These are phyloP conservation scores for Lanmaoa pseudosensibilis DNA, from an alignment of 768 basidiomycete species.

Conservation along the genomic window DNA sequence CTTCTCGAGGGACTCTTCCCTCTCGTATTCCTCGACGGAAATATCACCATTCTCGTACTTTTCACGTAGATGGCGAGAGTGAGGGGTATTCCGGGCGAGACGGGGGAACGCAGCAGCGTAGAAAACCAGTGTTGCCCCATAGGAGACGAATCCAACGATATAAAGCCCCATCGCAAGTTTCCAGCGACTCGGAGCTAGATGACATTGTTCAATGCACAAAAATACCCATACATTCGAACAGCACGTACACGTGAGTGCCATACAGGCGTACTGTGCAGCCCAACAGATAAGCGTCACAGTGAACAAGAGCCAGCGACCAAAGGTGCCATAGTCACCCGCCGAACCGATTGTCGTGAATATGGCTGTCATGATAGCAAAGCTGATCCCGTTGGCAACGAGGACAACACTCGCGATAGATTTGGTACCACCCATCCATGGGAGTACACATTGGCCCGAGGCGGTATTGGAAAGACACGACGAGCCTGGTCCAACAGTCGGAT, in stretches of 20 bases:
- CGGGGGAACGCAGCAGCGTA: constrained; percentile 78
- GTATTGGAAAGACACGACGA: constrained; percentile 59
- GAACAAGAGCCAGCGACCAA: constrained; percentile 79
- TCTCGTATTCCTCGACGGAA: constrained; percentile 61
- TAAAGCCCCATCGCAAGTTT: constrained; percentile 74
- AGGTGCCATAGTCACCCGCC: constrained; percentile 39
- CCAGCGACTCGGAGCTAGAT: constrained; percentile 65
- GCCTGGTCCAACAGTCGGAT: constrained; percentile 67
- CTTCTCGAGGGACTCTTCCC: constrained; percentile 78
- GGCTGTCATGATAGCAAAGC: constrained; percentile 77
- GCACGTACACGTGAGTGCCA: constrained; percentile 65
- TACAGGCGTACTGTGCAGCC: constrained; percentile 76
- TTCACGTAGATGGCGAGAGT: constrained; percentile 53
- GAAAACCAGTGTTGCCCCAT: constrained; percentile 80
- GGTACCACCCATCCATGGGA: constrained; percentile 74
- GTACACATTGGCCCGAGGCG: constrained; percentile 71
- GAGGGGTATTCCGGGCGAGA: constrained; percentile 74
- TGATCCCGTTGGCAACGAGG: constrained; percentile 72
- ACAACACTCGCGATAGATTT: constrained; percentile 76
- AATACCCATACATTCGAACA: neutral
- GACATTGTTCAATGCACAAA: neutral
- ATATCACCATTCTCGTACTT: constrained; percentile 63
- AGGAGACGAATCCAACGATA: constrained; percentile 76
- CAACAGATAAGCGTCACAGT: constrained; percentile 72
- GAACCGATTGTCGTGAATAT: constrained; percentile 78